Conservation (phyloP, 805 yeast species). For the Zygosaccharomyces siamensis region DNA sequence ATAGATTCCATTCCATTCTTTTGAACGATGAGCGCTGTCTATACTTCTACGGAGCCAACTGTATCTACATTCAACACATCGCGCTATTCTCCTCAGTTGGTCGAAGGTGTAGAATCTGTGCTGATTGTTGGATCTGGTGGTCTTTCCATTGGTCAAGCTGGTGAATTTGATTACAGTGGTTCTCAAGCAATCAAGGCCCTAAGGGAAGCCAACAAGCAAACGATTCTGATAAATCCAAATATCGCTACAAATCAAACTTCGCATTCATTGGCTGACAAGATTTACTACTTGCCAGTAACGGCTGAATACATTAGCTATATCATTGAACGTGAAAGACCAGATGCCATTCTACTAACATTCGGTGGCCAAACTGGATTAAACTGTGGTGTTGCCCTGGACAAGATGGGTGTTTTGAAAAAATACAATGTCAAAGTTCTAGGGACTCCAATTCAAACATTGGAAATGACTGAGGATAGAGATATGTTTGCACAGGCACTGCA, state of each 20-base stretch:
- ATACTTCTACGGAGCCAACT: slow-evolving; percentile 29
- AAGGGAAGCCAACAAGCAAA: slow-evolving; percentile 79
- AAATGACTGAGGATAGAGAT: slow-evolving; percentile 97
- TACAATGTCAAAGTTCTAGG: slow-evolving; percentile 93
- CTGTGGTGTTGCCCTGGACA: slow-evolving; percentile 91
- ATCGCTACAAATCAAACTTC: slow-evolving; percentile 97
- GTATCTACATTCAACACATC: slow-evolving; percentile 31
- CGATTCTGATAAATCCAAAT: slow-evolving; percentile 89
- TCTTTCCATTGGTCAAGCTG: slow-evolving; percentile 95
- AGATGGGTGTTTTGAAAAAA: slow-evolving; percentile 89
- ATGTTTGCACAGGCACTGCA: slow-evolving; percentile 91
- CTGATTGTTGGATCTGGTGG: slow-evolving; percentile 97
- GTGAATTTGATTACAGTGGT: slow-evolving; percentile 96
- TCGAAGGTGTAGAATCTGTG: slow-evolving; percentile 43
- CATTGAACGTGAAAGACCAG: slow-evolving; percentile 94
- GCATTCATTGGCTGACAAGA: slow-evolving; percentile 90
- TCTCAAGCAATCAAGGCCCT: slow-evolving; percentile 96
- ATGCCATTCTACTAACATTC: slow-evolving; percentile 90
- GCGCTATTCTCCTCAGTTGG: slow-evolving; percentile 30
- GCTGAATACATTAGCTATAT: slow-evolving; percentile 94
- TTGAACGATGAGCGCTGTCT: slow-evolving; percentile 24
- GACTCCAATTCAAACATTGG: slow-evolving; percentile 93
- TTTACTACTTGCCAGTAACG: slow-evolving; percentile 93
- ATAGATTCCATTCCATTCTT: background rate
- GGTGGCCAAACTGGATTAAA: slow-evolving; percentile 98